Evolutionary conservation across 2,329 filamentous ascomycete genomes (phyloP).

Genomic region (Epichloe scottii): DNA sequence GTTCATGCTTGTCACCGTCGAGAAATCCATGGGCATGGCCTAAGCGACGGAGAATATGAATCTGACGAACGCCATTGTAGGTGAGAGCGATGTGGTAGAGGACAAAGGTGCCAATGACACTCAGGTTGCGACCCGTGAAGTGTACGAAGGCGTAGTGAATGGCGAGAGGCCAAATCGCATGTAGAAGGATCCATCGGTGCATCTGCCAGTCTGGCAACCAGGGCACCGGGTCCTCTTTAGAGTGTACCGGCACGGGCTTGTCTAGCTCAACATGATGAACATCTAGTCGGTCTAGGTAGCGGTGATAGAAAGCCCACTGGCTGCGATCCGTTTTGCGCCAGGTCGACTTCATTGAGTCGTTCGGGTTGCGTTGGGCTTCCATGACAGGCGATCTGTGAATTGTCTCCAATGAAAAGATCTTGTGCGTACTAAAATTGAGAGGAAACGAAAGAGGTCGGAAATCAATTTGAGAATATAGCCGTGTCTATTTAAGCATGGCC

Average conservation of each 20-base stretch:
- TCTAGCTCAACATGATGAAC: conserved; percentile 9
- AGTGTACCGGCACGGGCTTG: conserved; percentile 15
- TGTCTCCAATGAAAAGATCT: not conserved
- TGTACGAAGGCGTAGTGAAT: conserved; percentile 13
- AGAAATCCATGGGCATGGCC: conserved; percentile 19
- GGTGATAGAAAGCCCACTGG: conserved; percentile 11
- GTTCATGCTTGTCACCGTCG: conserved; percentile 18
- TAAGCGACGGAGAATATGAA: conserved; percentile 17
- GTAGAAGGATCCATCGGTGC: conserved; percentile 20
- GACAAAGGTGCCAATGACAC: conserved; percentile 1
- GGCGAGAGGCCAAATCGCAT: conserved; percentile 1
- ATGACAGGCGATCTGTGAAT: not conserved
- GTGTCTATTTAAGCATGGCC: not conserved
- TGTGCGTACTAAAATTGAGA: not conserved
- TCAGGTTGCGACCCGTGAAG: conserved; percentile 13
- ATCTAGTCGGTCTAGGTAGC: conserved; percentile 8
- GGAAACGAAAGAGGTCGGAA: not conserved
- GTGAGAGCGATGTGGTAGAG: conserved; percentile 21
- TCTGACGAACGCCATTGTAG: conserved; percentile 17
- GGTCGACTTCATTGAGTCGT: conserved; percentile 13
- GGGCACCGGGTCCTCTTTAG: conserved; percentile 21
- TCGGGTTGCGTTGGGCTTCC: conserved; percentile 7
- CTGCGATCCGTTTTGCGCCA: conserved; percentile 9
- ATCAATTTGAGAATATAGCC: not conserved
- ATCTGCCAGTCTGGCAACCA: conserved; percentile 16